phyloP scores from a whole-genome alignment of 768 basidiomycete genomes.

The Phlegmacium glaucopus region DNA sequence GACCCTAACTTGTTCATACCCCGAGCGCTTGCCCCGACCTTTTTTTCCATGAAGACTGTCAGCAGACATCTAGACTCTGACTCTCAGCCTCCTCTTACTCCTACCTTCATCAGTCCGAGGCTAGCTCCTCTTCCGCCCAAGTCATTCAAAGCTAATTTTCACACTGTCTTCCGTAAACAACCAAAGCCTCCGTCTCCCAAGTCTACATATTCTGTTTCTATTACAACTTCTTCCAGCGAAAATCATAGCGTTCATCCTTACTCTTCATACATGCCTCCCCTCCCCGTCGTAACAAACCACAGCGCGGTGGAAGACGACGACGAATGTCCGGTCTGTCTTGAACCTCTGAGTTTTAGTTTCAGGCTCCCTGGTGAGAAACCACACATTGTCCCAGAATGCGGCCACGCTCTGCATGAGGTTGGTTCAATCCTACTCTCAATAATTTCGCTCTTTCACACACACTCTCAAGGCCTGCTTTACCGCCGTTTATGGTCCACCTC shows the following conservation, averaged over 20 bases:
- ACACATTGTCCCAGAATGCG: constrained; percentile 95
- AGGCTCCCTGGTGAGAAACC: constrained; percentile 95
- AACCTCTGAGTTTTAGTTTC: constrained; percentile 90
- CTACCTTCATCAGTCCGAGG: constrained; percentile 40
- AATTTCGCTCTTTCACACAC: constrained; percentile 9
- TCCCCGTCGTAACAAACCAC: constrained; percentile 70
- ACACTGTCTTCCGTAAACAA: constrained; percentile 48
- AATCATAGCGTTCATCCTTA: constrained; percentile 47
- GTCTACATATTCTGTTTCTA: constrained; percentile 49
- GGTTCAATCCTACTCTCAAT: constrained; percentile 13
- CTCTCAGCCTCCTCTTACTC: constrained; percentile 35
- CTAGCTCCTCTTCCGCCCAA: constrained; percentile 33
- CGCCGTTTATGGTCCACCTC: constrained; percentile 91
- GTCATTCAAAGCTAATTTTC: constrained; percentile 29
- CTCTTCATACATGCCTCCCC: constrained; percentile 56
- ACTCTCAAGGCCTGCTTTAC: constrained; percentile 83
- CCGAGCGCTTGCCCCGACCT: background rate
- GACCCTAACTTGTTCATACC: background rate
- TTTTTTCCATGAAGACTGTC: constrained; percentile 38
- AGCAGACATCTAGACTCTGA: constrained; percentile 33
- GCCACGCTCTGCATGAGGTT: constrained; percentile 95
- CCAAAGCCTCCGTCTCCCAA: constrained; percentile 42
- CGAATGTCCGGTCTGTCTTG: constrained; percentile 95
- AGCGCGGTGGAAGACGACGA: constrained; percentile 72
- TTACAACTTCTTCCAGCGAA: constrained; percentile 37